Evolutionary conservation across 257 asterid genomes (phyloP), one percentile per base, ranked within the genome.

Genomic region (Ilex asprella): DNA sequence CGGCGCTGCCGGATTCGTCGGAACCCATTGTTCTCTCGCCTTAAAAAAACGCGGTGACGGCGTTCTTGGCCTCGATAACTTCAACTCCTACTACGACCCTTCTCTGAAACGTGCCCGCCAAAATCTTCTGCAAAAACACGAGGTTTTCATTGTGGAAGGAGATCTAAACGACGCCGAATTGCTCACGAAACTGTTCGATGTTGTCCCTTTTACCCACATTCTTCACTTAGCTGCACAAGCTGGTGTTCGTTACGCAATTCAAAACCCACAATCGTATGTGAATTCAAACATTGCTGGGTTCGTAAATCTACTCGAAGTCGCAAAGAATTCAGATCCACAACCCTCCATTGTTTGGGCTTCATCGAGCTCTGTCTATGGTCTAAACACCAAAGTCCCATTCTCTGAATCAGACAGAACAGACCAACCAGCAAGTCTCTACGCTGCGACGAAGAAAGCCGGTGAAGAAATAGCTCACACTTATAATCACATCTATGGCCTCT

Each of bases 351-450:
- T 53, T 10, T 53, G 57, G 57, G 57, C 57, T 8, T 53, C 57
- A 2, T 53, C 57, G 57, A 53, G 57, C 57, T 53, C 57, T 27
- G 57, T 53, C 15, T 53, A 53, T 16, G 57, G 57, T 3, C 15
- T 53, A 5, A 53, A 53, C 30, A 53, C 57, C 2, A 53, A 53
- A 4, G 57, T 53, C 5, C 57, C 57, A 2, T 53, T 53, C 57
- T 53, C 57, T n/a, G 57, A 53, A 53, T 53, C 57, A 14, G 29
- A 53, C 57, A n/a, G 57, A 21, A 53, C 57, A 8, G 57, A 53
- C 57, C 57, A 53, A 16, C 57, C 57, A 3, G 57, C 57, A 3
- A 53, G 57, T 53, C 57, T 53, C 57, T 53, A 53, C 57, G 57
- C 57, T 6, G 57, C 57, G 5, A 53, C 57, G 7, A 53, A 53